A percentile compares a stretch with the other conserved stretches of the same genome.
phyloP scores from a whole-genome alignment of 371 early-diverging fungal species.

The Mortierella sp. region DNA sequence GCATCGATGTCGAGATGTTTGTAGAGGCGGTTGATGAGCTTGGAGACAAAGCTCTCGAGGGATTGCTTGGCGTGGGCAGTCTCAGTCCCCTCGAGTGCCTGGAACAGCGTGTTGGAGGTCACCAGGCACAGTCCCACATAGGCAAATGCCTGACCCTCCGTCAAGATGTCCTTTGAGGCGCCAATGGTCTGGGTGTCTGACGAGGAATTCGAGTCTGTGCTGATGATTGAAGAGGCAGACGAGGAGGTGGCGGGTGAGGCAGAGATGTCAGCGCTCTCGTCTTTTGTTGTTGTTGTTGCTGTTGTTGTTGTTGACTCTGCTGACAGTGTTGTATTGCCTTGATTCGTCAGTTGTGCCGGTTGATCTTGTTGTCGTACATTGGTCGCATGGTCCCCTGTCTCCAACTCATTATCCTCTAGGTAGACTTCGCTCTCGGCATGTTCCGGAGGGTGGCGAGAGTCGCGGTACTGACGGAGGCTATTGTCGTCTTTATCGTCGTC shows the following conservation, averaged over 20 bases:
- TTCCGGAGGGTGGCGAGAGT: background rate
- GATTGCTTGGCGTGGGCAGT: constrained; percentile 52
- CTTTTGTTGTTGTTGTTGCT: constrained; percentile 2
- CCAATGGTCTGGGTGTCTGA: constrained; percentile 32
- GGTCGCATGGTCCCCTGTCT: constrained; percentile 17
- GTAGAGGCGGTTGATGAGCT: constrained; percentile 50
- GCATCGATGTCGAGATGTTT: constrained; percentile 51
- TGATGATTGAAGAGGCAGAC: constrained; percentile 6
- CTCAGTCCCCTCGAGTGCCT: constrained; percentile 51
- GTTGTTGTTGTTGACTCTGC: background rate
- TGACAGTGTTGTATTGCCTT: constrained; percentile 4
- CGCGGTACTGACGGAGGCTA: background rate
- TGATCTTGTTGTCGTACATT: constrained; percentile 9
- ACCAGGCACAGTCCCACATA: constrained; percentile 56
- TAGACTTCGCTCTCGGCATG: constrained; percentile 19
- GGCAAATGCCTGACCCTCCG: constrained; percentile 53
- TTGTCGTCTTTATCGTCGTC: background rate
- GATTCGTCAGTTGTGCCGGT: constrained; percentile 10
- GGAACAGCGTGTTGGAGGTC: constrained; percentile 52
- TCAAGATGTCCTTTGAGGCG: constrained; percentile 53
- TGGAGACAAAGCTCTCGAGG: constrained; percentile 54
- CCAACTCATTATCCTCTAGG: constrained; percentile 20
- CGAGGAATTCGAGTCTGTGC: background rate
- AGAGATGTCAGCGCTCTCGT: constrained; percentile 11
- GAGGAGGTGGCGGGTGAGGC: constrained; percentile 7